Percentiles rank a stretch among this genome's conserved stretches.
phyloP scores from a whole-genome alignment of 345 rosid species.

The Mercurialis annua region DNA sequence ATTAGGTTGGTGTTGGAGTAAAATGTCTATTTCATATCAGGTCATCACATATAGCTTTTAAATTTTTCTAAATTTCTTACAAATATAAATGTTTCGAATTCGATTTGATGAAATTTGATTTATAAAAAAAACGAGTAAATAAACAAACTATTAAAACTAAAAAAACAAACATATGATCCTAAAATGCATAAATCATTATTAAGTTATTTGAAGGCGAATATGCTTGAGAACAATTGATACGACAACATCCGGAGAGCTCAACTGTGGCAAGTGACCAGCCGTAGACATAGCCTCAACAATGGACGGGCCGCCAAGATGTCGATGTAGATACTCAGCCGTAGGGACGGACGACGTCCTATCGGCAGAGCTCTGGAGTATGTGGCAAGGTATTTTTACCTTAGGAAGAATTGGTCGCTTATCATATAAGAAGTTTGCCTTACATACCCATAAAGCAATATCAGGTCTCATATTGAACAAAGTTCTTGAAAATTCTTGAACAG shows the following conservation, averaged over 20 bases:
- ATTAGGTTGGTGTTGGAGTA: too few species aligned
- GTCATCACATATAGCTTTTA: too few species aligned
- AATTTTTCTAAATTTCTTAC: too few species aligned
- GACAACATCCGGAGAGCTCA: slow-evolving; percentile 12
- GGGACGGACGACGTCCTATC: not conserved
- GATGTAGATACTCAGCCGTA: slow-evolving; percentile 2
- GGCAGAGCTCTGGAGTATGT: not conserved
- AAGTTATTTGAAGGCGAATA: not conserved
- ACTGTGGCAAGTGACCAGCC: slow-evolving; percentile 18
- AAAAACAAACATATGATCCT: too few species aligned
- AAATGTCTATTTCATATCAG: too few species aligned
- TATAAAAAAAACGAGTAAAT: too few species aligned
- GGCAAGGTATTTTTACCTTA: slow-evolving; percentile 7
- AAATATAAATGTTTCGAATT: too few species aligned
- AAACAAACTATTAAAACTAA: too few species aligned
- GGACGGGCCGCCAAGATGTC: slow-evolving; percentile 10
- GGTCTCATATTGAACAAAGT: slow-evolving; percentile 19
- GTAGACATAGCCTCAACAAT: slow-evolving; percentile 9
- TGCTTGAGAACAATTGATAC: slow-evolving; percentile 13
- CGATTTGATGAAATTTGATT: too few species aligned
- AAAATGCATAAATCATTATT: too few species aligned
- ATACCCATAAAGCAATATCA: slow-evolving; percentile 10
- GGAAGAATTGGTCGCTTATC: slow-evolving; percentile 6
- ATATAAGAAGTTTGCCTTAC: not conserved
- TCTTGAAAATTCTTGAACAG: slow-evolving; percentile 9